phyloP scores from a whole-genome alignment of 192 early-diverging fungal genomes.

The Coemansia sp. region DNA sequence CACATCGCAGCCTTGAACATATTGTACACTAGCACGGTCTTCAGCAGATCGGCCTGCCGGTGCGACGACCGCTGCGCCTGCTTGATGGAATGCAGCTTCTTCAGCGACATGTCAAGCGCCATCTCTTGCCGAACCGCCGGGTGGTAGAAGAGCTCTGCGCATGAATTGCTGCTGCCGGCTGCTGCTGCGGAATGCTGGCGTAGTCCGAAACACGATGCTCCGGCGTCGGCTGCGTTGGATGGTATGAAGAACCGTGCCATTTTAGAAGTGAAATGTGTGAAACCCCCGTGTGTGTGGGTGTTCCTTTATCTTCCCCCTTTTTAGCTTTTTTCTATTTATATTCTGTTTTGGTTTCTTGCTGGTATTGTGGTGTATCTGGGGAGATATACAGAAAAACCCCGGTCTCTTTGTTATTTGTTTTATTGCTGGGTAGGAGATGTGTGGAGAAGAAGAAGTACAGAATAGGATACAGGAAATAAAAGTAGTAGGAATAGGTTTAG shows the following conservation, averaged over 20 bases:
- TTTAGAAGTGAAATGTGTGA: background rate
- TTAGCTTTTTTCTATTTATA: background rate
- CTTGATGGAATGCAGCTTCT: slow-evolving; percentile 45
- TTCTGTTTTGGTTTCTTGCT: background rate
- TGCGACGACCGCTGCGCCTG: slow-evolving; percentile 29
- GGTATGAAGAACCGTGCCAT: slow-evolving; percentile 25
- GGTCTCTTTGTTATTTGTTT: too few species aligned
- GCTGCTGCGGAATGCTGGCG: background rate
- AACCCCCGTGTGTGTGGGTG: too few species aligned
- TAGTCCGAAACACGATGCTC: background rate
- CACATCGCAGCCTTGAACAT: slow-evolving; percentile 32
- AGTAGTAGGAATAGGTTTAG: background rate
- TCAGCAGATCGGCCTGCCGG: slow-evolving; percentile 37
- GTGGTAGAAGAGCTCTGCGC: slow-evolving; percentile 17
- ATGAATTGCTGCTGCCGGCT: background rate
- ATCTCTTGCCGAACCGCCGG: slow-evolving; percentile 28
- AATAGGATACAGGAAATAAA: background rate
- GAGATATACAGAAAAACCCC: too few species aligned
- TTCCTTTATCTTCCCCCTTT: background rate
- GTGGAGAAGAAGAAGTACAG: background rate
- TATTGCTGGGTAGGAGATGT: background rate
- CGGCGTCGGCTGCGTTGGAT: background rate
- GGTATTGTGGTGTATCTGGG: too few species aligned
- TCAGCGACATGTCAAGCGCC: slow-evolving; percentile 39
- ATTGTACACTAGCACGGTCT: slow-evolving; percentile 53